Base-by-base conservation (phyloP, 1,139 yeast species). In the Taphrina sp. region DNA sequence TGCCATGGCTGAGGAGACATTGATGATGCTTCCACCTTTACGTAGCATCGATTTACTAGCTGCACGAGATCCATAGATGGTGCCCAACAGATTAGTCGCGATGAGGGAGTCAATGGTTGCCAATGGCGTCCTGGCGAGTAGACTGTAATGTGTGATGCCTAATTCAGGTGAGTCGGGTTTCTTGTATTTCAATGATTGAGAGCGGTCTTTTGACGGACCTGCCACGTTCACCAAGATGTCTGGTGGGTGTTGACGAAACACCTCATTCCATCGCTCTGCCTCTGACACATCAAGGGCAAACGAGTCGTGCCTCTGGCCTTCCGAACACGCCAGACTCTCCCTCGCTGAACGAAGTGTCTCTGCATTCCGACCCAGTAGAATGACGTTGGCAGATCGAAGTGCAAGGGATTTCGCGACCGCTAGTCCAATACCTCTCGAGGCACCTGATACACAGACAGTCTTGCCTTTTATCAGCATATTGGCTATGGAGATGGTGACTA, bases 341-440 rank as follows among this genome's bases (percentile, higher is more conserved):
- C 73, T 62, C 12, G 74, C 74, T 16, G 65, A 59, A 31, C 66
- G 61, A 22, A 86, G 69, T 2, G 67, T 63, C 0, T 67, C 64
- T 36, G 68, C 70, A 58, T 78, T 74, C 38, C 94, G 70, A 0
- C 95, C 82, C 5, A 87, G 63, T 16, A 86, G 68, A 0, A 85
- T 74, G 10, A 86, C 74, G 16, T 77, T 75, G 22, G 83, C 78
- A 1, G 96, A 96, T 42, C 76, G 67, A 0, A 63, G 51, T 0
- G 95, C 82, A 31, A 90, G 71, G 52, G 67, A 69, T 37, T 69
- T 65, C 0, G 92, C 83, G 16, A 90, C 77, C 0, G 82, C 81
- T 3, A 75, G 71, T 0, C 98, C 98, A 26, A 90, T 74, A 0
- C 97, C 97, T 62, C 80, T 72, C 0, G 96, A 85, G 0, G 88